Evolutionary conservation across 2,329 filamentous ascomycete genomes (phyloP).

Genomic region (Trichocomaceae sp.): DNA sequence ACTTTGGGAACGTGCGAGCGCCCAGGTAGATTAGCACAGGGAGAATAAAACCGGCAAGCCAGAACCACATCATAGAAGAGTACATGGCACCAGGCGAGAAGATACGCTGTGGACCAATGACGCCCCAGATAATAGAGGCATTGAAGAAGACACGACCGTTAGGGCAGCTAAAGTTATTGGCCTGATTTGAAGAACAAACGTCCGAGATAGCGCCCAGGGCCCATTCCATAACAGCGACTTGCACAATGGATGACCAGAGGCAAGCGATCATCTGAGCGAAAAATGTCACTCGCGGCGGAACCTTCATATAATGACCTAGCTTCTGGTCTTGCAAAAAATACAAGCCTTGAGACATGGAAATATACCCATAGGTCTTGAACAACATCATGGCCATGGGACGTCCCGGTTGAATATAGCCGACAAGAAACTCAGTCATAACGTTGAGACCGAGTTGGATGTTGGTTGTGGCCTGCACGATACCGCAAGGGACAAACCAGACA

Average conservation of each 20-base stretch:
- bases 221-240: conserved; percentile 43
- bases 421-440: conserved; percentile 65
- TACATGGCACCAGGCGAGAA: conserved; percentile 61
- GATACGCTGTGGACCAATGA: conserved; percentile 64
- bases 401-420: conserved; percentile 67
- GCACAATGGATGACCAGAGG: conserved; percentile 46
- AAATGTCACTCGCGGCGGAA: conserved; percentile 48
- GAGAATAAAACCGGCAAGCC: conserved; percentile 57
- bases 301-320: conserved; percentile 61
- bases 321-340: conserved; percentile 62
- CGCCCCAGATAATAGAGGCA: conserved; percentile 65
- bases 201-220: conserved; percentile 51
- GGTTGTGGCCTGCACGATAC: conserved; percentile 62
- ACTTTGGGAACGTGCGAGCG: conserved; percentile 56
- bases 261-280: conserved; percentile 46
- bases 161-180: conserved; percentile 55
- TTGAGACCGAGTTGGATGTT: conserved; percentile 63
- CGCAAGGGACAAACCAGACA: conserved; percentile 54
- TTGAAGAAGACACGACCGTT: conserved; percentile 59
- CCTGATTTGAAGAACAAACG: conserved; percentile 55
- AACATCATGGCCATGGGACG: conserved; percentile 68
- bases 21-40: conserved; percentile 58
- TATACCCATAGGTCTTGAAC: conserved; percentile 68
- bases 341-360: conserved; percentile 60
- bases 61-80: conserved; percentile 61